Evolutionary conservation across 805 yeast species (phyloP).

Genomic region (Ascoidea asiatica): DNA sequence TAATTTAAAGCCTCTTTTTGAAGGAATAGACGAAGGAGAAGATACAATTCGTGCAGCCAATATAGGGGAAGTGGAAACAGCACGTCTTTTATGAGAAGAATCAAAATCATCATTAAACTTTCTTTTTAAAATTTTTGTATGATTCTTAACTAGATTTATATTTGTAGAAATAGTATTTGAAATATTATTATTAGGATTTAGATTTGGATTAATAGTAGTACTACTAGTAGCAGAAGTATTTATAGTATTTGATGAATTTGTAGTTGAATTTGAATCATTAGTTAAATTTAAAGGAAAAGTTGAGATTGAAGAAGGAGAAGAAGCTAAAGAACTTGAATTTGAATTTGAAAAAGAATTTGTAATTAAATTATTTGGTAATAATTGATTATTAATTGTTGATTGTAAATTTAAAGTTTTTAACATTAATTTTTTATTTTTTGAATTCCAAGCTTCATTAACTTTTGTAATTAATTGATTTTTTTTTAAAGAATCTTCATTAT

Average conservation of each 20-base stretch:
- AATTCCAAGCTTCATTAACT: slow-evolving; percentile 24
- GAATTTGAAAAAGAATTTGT: neutral
- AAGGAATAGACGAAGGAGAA: neutral
- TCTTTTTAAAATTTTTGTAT: neutral
- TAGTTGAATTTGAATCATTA: neutral
- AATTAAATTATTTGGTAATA: too few species aligned
- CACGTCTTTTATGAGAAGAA: neutral
- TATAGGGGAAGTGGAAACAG: neutral
- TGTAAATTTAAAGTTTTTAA: too few species aligned
- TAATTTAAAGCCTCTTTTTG: neutral
- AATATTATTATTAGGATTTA: neutral
- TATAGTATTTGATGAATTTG: neutral
- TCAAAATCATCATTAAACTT: neutral
- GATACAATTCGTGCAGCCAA: neutral
- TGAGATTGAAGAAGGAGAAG: neutral
- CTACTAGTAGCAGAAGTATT: too few species aligned
- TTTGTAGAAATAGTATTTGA: neutral
- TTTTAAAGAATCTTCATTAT: slow-evolving; percentile 14
- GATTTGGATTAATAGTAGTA: neutral
- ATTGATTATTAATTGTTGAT: neutral
- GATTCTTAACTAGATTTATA: neutral
- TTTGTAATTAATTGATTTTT: slow-evolving; percentile 20
- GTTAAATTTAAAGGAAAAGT: neutral
- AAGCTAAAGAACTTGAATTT: neutral
- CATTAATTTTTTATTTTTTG: slow-evolving; percentile 9